These are phyloP conservation scores for Talaromyces trachyspermus DNA, from an alignment of 495 filamentous ascomycete species.

Conservation along the genomic window DNA sequence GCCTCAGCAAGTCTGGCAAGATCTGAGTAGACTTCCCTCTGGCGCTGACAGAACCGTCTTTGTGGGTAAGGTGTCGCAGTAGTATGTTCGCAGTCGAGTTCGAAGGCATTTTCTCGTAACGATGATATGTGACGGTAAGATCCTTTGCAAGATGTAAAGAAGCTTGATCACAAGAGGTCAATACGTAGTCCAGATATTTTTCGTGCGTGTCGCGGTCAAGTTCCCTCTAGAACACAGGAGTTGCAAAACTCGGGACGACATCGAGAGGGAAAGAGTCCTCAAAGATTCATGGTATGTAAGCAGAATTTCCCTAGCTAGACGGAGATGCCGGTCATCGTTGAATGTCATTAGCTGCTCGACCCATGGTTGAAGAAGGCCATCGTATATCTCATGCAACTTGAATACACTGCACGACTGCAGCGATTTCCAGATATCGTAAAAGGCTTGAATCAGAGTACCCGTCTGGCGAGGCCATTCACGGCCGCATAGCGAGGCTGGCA, in stretches of 20 bases:
- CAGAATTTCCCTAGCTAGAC: slow-evolving; percentile 28
- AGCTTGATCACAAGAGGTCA: neutral
- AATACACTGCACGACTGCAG: slow-evolving; percentile 33
- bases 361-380: slow-evolving; percentile 24
- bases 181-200: neutral
- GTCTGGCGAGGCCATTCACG: neutral
- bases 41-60: neutral
- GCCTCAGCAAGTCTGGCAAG: neutral
- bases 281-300: slow-evolving; percentile 17
- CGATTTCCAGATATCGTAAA: slow-evolving; percentile 32
- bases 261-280: slow-evolving; percentile 5
- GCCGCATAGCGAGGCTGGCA: slow-evolving; percentile 14
- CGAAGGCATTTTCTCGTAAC: neutral
- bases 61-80: neutral
- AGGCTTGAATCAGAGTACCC: slow-evolving; percentile 14
- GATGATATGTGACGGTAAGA: neutral
- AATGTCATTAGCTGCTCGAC: slow-evolving; percentile 17
- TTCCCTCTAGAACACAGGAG: neutral
- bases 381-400: slow-evolving; percentile 25
- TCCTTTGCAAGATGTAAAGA: neutral
- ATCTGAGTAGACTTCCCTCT: neutral
- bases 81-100: neutral
- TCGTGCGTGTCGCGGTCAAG: neutral
- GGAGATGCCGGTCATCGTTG: neutral
- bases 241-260: slow-evolving; percentile 16